phyloP scores from a whole-genome alignment of 306 rosid genomes.

The Vachellia pachyceras region DNA sequence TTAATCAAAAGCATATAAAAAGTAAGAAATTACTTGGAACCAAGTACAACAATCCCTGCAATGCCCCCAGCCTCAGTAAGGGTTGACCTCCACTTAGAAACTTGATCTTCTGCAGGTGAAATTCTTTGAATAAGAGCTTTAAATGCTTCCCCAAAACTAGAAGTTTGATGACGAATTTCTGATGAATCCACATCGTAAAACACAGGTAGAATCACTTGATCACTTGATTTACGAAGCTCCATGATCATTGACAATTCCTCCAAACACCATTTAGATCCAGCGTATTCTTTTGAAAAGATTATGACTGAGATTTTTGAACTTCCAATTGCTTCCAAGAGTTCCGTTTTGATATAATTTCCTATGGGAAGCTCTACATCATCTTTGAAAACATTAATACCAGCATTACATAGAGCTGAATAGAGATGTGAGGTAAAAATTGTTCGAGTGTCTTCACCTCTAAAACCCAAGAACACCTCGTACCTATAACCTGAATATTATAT shows the following conservation, averaged over 20 bases:
- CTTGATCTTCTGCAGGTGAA: not conserved
- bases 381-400: not conserved
- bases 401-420: not conserved
- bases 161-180: not conserved
- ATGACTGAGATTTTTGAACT: no score
- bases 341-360: not conserved
- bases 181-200: not conserved
- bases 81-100: not conserved
- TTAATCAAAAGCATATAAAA: no score
- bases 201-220: not conserved
- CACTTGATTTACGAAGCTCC: not conserved
- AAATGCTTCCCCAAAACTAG: not conserved
- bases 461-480: not conserved
- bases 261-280: not conserved
- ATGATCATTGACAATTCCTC: not conserved
- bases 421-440: not conserved
- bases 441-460: not conserved
- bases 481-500: not conserved
- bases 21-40: not conserved
- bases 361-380: not conserved
- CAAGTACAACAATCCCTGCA: not conserved
- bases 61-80: not conserved
- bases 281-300: not conserved
- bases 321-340: not conserved
- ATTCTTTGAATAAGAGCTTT: not conserved